Evolutionary conservation across 1,284 basidiomycete species (phyloP), one percentile per base, ranked within the genome.

Genomic region (Rhodotorula sp.): DNA sequence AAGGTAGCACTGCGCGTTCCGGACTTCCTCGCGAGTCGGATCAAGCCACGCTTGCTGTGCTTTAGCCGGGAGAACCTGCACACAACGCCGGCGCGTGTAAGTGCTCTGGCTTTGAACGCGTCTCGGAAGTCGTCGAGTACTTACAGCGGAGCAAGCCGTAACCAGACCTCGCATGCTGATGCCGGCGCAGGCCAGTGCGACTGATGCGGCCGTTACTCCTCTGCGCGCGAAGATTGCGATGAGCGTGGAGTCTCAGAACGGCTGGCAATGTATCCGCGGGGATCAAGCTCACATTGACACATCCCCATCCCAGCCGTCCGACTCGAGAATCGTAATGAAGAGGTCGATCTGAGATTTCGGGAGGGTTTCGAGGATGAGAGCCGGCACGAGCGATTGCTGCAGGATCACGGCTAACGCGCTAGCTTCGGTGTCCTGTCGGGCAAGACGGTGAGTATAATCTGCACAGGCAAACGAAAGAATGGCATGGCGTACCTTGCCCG

Each of bases 271-370:
- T 31, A 3, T 18, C 14, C 3, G n/a, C 8, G 15, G 1, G 21
- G 18, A 2, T 1, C 5, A 6, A 19, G 71, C 77, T 54, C 54
- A 78, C 7, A 91, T 87, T 0, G 90, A 87, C n/a, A 95, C 85
- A 73, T 92, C 92, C 31, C 88, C 87, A 78, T 93, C 90, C 23
- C 90, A 84, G 5, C 91, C 91, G 79, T 97, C 94, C 16, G 90
- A 89, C 82, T 99, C 94, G 49, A 99, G 88, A 28, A 99, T 85
- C 21, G 89, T 90, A 58, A 99, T 83, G 81, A 92, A 95, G 45
- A 98, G 84, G 82, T 99, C 97, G 77, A 99, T 88, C 14, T 89
- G 90, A 0, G 93, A 91, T 81, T 99, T 99, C 14, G 97, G 95
- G 7, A 97, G 85, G 5, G 93, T 84, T 76, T 97, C 93, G 26